These are phyloP conservation scores for Geotrichum aggregatum DNA, from an alignment of 1,139 yeast genomes.

Conservation along the genomic window DNA sequence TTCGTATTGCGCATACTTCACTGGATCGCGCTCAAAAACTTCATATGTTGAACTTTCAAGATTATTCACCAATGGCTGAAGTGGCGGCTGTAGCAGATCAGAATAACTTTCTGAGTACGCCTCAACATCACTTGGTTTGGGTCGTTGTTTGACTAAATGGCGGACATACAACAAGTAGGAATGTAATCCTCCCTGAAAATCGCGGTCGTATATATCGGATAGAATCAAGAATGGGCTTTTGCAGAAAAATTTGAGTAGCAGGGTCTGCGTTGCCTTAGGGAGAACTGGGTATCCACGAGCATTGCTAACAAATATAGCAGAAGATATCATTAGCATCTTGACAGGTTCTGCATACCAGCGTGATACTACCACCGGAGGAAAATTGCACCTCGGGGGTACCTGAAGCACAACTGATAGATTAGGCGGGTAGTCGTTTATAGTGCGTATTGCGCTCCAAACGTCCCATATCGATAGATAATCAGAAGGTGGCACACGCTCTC, in stretches of 20 bases:
- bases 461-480: slow-evolving; percentile 64
- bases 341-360: slow-evolving; percentile 68
- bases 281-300: slow-evolving; percentile 59
- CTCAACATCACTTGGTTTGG: slow-evolving; percentile 37
- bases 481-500: slow-evolving; percentile 42
- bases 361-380: slow-evolving; percentile 47
- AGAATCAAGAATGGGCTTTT: slow-evolving; percentile 36
- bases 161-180: slow-evolving; percentile 53
- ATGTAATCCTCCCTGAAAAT: slow-evolving; percentile 43
- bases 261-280: slow-evolving; percentile 50
- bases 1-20: slow-evolving; percentile 65
- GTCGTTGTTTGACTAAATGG: slow-evolving; percentile 43
- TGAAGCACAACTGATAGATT: slow-evolving; percentile 56
- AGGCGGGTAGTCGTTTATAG: slow-evolving; percentile 49
- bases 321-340: slow-evolving; percentile 50
- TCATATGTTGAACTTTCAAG: slow-evolving; percentile 58
- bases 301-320: slow-evolving; percentile 52
- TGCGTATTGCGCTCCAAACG: slow-evolving; percentile 60
- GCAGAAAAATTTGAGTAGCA: slow-evolving; percentile 42
- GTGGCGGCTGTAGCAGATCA: slow-evolving; percentile 52
- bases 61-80: slow-evolving; percentile 63
- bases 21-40: slow-evolving; percentile 63
- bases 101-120: slow-evolving; percentile 39
- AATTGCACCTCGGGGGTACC: slow-evolving; percentile 41
- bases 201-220: slow-evolving; percentile 33